Evolutionary conservation across 805 yeast species (phyloP), one percentile per base, ranked within the genome.

Genomic region (Tetrapisispora iriomotensis): DNA sequence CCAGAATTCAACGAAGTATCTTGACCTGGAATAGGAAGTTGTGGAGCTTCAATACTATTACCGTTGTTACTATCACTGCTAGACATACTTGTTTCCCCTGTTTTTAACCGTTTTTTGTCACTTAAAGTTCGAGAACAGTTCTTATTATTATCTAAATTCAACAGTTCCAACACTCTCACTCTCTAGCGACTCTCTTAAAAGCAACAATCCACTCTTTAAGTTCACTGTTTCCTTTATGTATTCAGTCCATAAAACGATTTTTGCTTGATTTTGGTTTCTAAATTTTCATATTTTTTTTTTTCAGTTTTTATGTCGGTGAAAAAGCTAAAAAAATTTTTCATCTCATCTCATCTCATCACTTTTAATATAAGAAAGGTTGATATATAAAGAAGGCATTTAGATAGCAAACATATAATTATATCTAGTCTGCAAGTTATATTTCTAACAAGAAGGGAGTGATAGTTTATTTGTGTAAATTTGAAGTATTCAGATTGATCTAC

Each of bases 1-100:
- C 8, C 34, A n/a, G 13, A n/a, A 29, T 32, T 32, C 19, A 17
- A 14, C 13, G 31, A 15, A 10, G 31, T 36, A 20, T 41, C 37
- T 36, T 48, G 48, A 14, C 55, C 59, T 6, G 61, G 59, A 29
- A 56, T 51, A 26, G 61, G 51, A 34, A 56, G 40, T 32, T 56
- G 61, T 23, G 59, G 61, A 6, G 46, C 48, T 21, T 49, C 56
- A 13, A 53, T 29, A 26, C 36, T 37, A 20, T 38, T 40, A n/a
- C n/a, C n/a, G 13, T 26, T 10, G 12, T 6, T 33, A 39, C n/a
- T n/a, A n/a, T 39, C 25, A 23, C 25, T 35, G 37, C 36, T 13
- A 14, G 36, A 34, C 36, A 36, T 36, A 6, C n/a, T 29, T 8
- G 20, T 8, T 8, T 27, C 14, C 6, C 17, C 17, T n/a, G 8